Evolutionary conservation across 2,329 filamentous ascomycete species (phyloP), one percentile per base, ranked within the genome.

Genomic region (Aureobasidium namibiae): DNA sequence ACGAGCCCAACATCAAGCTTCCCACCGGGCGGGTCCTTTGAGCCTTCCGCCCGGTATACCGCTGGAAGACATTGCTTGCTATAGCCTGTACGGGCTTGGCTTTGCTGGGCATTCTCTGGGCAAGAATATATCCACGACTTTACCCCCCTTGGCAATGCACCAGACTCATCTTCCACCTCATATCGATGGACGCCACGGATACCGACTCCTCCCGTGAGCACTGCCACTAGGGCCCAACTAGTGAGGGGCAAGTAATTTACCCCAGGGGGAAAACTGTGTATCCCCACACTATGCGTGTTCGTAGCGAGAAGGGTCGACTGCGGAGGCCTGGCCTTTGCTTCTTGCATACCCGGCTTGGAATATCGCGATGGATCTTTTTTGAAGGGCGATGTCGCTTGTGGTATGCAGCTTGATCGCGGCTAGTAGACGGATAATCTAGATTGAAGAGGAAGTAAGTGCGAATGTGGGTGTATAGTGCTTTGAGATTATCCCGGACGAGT

Each of bases 11-110:
- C 29, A 26, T 13, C 48, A 26, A 52, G 48, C 48, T 39, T 52
- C 21, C 24, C 48, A 1, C 26, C 10, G 2, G 33, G 33, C 1
- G 26, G n/a, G 9, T 26, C 14, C 21, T 24, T 26, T 26, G 34
- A 38, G 48, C 49, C 36, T 53, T 14, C 23, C 49, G 36, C 26
- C 49, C 36, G 49, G 36, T 53, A 41, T 53, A 31, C 5, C 34
- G 34, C 23, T n/a, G 16, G 16, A 1, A 7, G 16, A 26, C 11
- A 4, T 29, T 39, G 48, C 49, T 52, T 52, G 21, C 46, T 41
- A 41, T 34, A 53, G 49, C 49, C 49, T 53, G 26, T 53, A 53
- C 24, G 34, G 49, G 49, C 49, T 53, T 53, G 49, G 49, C 49
- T 16, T 29, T 26, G 18, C 46, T 50, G 21, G 46, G 49, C 49